A percentile compares a stretch with the other conserved stretches of the same genome.
Evolutionary conservation across 225 moss, liverwort and hornwort genomes (phyloP).

Genomic region (Polytrichum commune): DNA sequence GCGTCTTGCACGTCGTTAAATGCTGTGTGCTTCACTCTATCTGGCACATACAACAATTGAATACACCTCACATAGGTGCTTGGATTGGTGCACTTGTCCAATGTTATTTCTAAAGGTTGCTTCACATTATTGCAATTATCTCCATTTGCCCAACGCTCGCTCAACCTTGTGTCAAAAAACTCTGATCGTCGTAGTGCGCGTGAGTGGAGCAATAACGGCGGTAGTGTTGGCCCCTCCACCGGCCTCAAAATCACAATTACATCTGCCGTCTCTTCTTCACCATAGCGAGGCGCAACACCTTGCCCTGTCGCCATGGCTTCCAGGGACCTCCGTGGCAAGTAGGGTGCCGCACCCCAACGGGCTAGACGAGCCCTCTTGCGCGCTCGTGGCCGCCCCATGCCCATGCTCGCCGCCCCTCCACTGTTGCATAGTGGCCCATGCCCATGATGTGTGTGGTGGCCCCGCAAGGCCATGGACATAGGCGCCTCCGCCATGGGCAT

Average conservation of each 20-base stretch:
- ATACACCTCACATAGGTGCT: constrained; percentile 80
- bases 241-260: constrained; percentile 65
- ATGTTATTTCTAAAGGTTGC: constrained; percentile 57
- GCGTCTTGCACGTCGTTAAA: constrained; percentile 85
- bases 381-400: neutral
- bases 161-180: constrained; percentile 87
- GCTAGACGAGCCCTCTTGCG: constrained; percentile 37
- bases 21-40: constrained; percentile 89
- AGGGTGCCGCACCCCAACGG: constrained; percentile 44
- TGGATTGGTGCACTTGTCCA: constrained; percentile 79
- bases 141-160: constrained; percentile 64
- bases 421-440: neutral
- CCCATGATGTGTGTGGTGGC: neutral
- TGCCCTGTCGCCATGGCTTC: constrained; percentile 64
- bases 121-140: neutral
- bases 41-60: constrained; percentile 77
- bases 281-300: constrained; percentile 61
- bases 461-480: neutral
- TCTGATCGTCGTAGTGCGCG: constrained; percentile 68
- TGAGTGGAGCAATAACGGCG: constrained; percentile 74
- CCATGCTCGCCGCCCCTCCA: too few species aligned
- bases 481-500: neutral
- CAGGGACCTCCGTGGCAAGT: constrained; percentile 41
- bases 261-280: constrained; percentile 72
- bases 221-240: constrained; percentile 23